These are phyloP conservation scores for Aspergillus bridgeri DNA, from an alignment of 495 filamentous ascomycete genomes.

Conservation along the genomic window DNA sequence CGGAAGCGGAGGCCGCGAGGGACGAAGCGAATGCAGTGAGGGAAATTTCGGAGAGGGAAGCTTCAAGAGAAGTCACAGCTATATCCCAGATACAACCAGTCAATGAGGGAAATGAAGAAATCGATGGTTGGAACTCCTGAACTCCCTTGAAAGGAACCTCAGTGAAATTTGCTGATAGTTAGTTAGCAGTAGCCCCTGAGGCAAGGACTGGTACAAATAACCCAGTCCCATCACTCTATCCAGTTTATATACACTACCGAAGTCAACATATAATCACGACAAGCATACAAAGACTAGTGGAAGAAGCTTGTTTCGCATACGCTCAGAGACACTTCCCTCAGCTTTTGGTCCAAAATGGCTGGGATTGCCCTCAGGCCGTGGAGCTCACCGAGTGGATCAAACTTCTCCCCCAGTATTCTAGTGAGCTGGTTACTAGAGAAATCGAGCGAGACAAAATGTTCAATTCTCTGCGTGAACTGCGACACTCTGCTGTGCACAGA, in stretches of 20 bases:
- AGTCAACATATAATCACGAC: conserved; percentile 37
- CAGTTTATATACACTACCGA: conserved; percentile 34
- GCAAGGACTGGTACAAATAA: too few species aligned
- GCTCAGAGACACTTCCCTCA: conserved; percentile 30
- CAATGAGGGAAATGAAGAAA: not conserved
- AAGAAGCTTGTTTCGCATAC: conserved; percentile 42
- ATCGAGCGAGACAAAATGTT: not conserved
- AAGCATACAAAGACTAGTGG: conserved; percentile 33
- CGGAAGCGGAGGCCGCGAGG: conserved; percentile 14
- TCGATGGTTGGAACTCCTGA: not conserved
- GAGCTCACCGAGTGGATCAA: conserved; percentile 28
- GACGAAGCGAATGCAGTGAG: conserved; percentile 12
- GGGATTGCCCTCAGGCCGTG: conserved; percentile 36
- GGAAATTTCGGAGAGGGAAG: conserved; percentile 11
- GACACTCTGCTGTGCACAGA: not conserved
- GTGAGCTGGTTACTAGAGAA: not conserved
- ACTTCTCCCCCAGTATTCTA: conserved; percentile 6
- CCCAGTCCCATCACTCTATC: conserved; percentile 7
- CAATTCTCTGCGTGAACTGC: not conserved
- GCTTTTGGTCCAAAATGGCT: conserved; percentile 24
- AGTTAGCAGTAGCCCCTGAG: not conserved
- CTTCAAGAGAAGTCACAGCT: conserved; percentile 1
- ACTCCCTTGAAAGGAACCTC: not conserved
- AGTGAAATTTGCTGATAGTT: not conserved
- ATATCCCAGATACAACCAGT: not conserved